Evolutionary conservation across 1,284 basidiomycete genomes (phyloP), one percentile per base, ranked within the genome.

Genomic region (Rhodofomes roseus): DNA sequence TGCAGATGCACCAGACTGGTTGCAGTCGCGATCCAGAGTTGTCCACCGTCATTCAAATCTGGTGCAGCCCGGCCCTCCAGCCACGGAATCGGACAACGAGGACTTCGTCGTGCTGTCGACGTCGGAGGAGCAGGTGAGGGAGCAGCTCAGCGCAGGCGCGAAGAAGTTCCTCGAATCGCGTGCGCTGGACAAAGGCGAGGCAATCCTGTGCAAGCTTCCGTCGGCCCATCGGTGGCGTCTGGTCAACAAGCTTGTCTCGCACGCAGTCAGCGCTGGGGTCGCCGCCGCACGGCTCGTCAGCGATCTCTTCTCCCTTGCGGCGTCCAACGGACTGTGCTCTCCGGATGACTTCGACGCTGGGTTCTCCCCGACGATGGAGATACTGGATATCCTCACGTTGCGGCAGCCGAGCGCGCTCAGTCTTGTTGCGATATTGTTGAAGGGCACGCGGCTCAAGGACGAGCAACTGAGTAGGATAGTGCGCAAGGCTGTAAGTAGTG

Each of bases 391-490:
- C 69, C 84, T 93, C 59, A 84, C 87, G 22, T 89, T 95, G 68
- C 94, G 97, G 71, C 90, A 90, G 62, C 95, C 95, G 4, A 89
- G 89, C 69, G 94, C 93, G 0, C 90, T 90, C 77, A 76, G 82
- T 60, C 83, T 88, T 55, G 87, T 95, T 72, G 92, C 87, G 5
- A 79, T 80, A 58, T 83, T 94, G 76, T 74, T 94, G 61, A 86
- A 85, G 70, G 86, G 84, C 48, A 79, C 89, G 22, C 79, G 79
- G 18, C 76, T 73, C 34, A 76, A 78, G 64, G 83, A 85, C 59
- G 83, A 83, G 53, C 77, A 77, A 56, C 78, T 41, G 40, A 20
- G 16, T 5, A 20, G n/a, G 40, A 5, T 41, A 18, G 40, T 41
- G 8, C 16, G n/a, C 5, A 14, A 18, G n/a, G 40, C 40, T 41